Conservation (phyloP, 305 asterid species). For the Fraxinus ornus region DNA sequence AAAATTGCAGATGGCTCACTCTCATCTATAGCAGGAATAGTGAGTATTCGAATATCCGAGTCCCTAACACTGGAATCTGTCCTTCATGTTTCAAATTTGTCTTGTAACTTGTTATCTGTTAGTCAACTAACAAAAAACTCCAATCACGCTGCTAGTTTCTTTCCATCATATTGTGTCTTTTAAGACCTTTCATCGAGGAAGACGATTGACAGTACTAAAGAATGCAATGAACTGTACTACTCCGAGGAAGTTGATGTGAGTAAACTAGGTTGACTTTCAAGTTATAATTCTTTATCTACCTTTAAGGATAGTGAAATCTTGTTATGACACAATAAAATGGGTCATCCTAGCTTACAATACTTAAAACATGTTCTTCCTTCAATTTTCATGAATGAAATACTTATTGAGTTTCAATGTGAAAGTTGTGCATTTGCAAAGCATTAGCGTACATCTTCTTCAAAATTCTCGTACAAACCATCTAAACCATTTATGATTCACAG, state of each 20-base stretch:
- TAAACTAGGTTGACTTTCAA: not conserved
- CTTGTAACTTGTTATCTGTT: not conserved
- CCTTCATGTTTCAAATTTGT: not conserved
- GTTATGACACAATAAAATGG: too few species aligned
- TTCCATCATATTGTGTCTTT: not conserved
- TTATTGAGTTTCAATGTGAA: too few species aligned
- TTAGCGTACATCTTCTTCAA: too few species aligned
- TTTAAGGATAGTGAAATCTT: not conserved
- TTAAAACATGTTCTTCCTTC: not conserved
- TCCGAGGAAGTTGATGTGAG: not conserved
- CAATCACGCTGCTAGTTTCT: not conserved
- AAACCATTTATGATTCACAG: not conserved
- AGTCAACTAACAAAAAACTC: not conserved
- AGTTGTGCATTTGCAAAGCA: not conserved
- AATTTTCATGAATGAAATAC: not conserved
- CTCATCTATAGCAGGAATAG: not conserved
- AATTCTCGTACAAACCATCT: not conserved
- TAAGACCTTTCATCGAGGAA: too few species aligned
- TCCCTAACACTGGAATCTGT: not conserved
- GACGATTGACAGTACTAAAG: not conserved
- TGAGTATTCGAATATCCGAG: not conserved
- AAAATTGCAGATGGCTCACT: not conserved
- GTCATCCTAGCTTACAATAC: not conserved
- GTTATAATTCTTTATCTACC: not conserved
- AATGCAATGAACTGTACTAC: not conserved